These are phyloP conservation scores for Populus euphratica DNA, from an alignment of 345 rosid genomes.

Conservation along the genomic window DNA sequence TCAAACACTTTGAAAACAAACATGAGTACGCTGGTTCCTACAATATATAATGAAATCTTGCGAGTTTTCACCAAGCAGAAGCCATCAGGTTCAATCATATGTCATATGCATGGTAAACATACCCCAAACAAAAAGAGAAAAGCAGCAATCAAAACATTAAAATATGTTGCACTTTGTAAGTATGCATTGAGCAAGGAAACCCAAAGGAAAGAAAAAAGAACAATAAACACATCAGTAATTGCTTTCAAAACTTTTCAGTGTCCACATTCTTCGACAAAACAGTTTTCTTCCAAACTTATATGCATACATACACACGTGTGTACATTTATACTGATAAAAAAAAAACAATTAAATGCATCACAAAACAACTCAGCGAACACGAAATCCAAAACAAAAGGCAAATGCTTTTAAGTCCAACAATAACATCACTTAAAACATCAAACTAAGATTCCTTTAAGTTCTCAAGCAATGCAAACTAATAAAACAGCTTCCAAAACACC, in stretches of 20 bases:
- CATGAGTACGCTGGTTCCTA: no score
- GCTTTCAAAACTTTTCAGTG: neutral
- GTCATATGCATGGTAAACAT: no score
- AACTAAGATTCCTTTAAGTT: neutral
- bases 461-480: no score
- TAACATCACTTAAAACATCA: neutral
- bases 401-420: neutral
- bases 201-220: neutral
- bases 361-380: neutral
- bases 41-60: no score
- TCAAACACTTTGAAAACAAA: no score
- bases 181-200: neutral
- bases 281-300: neutral
- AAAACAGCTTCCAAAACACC: neutral
- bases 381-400: neutral
- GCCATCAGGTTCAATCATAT: neutral
- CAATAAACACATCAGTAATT: neutral
- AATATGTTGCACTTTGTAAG: neutral
- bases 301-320: no score
- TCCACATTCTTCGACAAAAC: neutral
- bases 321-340: no score
- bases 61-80: neutral
- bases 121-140: neutral
- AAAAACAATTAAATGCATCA: neutral
- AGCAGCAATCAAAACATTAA: neutral